These are phyloP conservation scores for Ceratocystis lukuohia DNA, from an alignment of 2,329 filamentous ascomycete species.

Conservation along the genomic window DNA sequence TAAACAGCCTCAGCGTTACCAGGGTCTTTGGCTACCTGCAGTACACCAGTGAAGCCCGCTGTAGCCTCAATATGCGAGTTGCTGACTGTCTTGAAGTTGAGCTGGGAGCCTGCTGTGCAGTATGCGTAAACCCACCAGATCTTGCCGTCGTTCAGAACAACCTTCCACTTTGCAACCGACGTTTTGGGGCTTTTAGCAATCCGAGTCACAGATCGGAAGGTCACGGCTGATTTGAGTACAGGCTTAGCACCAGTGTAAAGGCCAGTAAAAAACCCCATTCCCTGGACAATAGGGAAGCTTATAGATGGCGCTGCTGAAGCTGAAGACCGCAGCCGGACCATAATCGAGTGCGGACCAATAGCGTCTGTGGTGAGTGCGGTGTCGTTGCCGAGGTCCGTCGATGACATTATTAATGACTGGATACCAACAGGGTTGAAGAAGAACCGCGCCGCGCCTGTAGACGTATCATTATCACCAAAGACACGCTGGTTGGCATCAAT, in stretches of 20 bases:
- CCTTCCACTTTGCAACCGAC: conserved; percentile 61
- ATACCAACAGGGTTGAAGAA: conserved; percentile 74
- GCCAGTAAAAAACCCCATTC: conserved; percentile 76
- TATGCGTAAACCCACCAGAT: conserved; percentile 73
- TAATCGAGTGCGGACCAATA: conserved; percentile 45
- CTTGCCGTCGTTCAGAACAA: conserved; percentile 56
- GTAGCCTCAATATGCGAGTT: conserved; percentile 52
- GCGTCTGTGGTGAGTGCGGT: conserved; percentile 44
- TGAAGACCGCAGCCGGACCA: conserved; percentile 52
- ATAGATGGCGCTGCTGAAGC: conserved; percentile 45
- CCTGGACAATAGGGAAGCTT: conserved; percentile 73
- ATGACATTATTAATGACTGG: conserved; percentile 68
- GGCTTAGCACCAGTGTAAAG: conserved; percentile 60
- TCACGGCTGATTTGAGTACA: conserved; percentile 58
- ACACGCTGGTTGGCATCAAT: conserved; percentile 53
- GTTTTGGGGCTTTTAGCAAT: conserved; percentile 43
- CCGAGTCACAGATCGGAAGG: conserved; percentile 55
- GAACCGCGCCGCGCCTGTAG: conserved; percentile 50
- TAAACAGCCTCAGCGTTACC: conserved; percentile 49
- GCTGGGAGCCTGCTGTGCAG: conserved; percentile 41
- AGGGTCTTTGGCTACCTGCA: conserved; percentile 75
- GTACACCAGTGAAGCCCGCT: conserved; percentile 56
- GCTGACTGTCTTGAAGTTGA: conserved; percentile 55
- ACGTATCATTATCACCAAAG: conserved; percentile 44
- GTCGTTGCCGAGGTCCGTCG: conserved; percentile 49